Evolutionary conservation across 2,329 filamentous ascomycete genomes (phyloP).

Genomic region (Talaromyces sp.): DNA sequence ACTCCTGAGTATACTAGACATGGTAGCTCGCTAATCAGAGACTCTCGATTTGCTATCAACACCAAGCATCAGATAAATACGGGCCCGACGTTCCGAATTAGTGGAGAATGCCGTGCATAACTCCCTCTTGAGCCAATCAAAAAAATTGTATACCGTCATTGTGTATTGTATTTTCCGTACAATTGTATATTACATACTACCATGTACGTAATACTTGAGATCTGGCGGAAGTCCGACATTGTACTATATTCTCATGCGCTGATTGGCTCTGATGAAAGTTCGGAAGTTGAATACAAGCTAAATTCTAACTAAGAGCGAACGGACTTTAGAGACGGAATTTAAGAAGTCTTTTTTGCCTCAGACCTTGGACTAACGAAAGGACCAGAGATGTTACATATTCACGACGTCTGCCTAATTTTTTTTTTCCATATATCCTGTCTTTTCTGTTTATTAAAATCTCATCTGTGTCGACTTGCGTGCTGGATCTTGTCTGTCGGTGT

Average conservation of each 20-base stretch:
- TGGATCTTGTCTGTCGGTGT: background rate
- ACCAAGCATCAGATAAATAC: background rate
- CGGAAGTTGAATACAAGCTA: background rate
- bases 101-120: background rate
- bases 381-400: background rate
- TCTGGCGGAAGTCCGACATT: background rate
- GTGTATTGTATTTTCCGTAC: background rate
- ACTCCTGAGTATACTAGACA: background rate
- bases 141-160: background rate
- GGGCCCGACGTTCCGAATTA: background rate
- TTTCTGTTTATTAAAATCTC: background rate
- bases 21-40: background rate
- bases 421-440: background rate
- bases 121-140: background rate
- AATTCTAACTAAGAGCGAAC: background rate
- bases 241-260: background rate
- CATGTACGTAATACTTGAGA: background rate
- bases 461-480: background rate
- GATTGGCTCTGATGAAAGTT: background rate
- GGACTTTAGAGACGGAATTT: conserved; percentile 1
- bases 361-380: background rate
- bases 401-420: background rate
- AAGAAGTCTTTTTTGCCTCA: background rate
- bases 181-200: background rate
- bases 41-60: background rate